Conservation (phyloP, 768 basidiomycete genomes). For the Tricholoma sp. region DNA sequence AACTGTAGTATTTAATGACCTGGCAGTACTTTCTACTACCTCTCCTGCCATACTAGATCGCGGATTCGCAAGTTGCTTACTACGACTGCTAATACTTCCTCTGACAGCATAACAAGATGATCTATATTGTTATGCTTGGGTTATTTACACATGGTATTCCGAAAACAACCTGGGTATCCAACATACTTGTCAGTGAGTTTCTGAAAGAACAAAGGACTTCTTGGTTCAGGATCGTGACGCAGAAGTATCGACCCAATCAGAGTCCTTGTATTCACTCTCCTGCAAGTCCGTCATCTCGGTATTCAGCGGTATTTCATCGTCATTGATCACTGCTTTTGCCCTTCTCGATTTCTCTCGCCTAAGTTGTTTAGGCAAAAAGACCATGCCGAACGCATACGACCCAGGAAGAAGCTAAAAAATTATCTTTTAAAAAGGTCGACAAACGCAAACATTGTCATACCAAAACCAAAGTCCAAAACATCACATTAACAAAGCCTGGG, state of each 20-base stretch:
- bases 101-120: background rate
- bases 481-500: conserved; percentile 28
- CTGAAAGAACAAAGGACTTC: too few species aligned
- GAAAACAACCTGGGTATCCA: too few species aligned
- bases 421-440: background rate
- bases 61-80: conserved; percentile 2
- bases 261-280: background rate
- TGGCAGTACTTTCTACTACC: too few species aligned
- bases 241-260: background rate
- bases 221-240: too few species aligned
- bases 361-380: conserved; percentile 42
- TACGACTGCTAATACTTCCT: background rate
- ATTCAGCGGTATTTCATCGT: conserved; percentile 8
- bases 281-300: background rate
- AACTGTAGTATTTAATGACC: too few species aligned
- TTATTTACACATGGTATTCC: too few species aligned
- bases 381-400: conserved; percentile 36
- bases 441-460: conserved; percentile 26
- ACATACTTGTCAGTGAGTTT: too few species aligned
- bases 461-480: conserved; percentile 46
- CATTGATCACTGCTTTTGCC: conserved; percentile 7
- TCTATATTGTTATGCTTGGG: too few species aligned
- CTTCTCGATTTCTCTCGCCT: conserved; percentile 36
- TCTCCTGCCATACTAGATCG: background rate
- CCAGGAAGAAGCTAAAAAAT: conserved; percentile 33